phyloP scores from a whole-genome alignment of 768 basidiomycete species.

The Cantharellus anzutake region DNA sequence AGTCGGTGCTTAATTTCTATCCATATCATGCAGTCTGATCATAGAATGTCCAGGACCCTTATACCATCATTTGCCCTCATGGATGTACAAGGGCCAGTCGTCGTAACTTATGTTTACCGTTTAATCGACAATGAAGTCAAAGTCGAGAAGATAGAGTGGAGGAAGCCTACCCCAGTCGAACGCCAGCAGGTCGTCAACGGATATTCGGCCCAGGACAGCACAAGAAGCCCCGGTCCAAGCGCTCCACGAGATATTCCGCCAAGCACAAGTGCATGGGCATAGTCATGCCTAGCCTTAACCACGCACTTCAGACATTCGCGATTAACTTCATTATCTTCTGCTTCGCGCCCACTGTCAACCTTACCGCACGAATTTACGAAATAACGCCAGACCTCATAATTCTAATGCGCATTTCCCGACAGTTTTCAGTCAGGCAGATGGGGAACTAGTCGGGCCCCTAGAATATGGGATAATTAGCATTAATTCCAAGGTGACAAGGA shows the following conservation, averaged over 20 bases:
- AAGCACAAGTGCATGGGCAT: constrained; percentile 1
- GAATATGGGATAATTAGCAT: too few species aligned
- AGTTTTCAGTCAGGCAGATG: too few species aligned
- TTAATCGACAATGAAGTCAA: constrained; percentile 84
- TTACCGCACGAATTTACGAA: too few species aligned
- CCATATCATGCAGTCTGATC: background rate
- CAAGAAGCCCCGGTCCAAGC: background rate
- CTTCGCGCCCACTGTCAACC: too few species aligned
- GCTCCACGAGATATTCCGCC: background rate
- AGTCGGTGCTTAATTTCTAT: constrained; percentile 32
- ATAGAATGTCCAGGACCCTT: constrained; percentile 36
- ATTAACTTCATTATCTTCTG: too few species aligned
- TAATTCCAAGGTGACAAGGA: too few species aligned
- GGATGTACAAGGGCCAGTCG: constrained; percentile 93
- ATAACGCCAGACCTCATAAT: too few species aligned
- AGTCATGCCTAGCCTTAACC: too few species aligned
- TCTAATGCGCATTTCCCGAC: too few species aligned
- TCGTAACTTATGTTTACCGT: constrained; percentile 95
- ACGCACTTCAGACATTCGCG: too few species aligned
- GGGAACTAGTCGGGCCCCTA: too few species aligned
- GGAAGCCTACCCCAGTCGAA: constrained; percentile 3
- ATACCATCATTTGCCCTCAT: constrained; percentile 92
- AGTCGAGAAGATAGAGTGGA: constrained; percentile 55
- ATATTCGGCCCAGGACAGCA: background rate
- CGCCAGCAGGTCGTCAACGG: background rate